Conservation (phyloP, 805 yeast genomes). For the Yamadazyma sp. region DNA sequence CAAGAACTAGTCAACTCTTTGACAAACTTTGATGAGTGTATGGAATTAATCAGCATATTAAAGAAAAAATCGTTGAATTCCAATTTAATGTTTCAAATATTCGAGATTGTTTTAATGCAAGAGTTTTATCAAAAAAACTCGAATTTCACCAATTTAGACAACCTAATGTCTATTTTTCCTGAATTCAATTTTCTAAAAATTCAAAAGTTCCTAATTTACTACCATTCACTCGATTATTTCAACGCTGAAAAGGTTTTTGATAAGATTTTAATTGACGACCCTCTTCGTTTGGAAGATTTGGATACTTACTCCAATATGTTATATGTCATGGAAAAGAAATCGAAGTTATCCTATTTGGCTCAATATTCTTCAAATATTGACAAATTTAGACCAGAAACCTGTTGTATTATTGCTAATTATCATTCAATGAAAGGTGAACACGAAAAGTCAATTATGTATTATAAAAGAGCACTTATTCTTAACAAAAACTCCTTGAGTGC, state of each 20-base stretch:
- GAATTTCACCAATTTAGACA: constrained; percentile 38
- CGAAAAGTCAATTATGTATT: constrained; percentile 90
- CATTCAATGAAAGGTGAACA: constrained; percentile 90
- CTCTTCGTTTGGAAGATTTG: constrained; percentile 83
- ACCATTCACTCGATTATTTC: constrained; percentile 80
- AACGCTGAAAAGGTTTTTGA: constrained; percentile 81
- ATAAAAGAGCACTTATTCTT: constrained; percentile 80
- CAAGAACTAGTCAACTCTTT: constrained; percentile 66
- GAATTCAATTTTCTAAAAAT: constrained; percentile 68
- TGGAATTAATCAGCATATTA: constrained; percentile 34
- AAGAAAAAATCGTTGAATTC: constrained; percentile 29
- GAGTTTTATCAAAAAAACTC: constrained; percentile 70
- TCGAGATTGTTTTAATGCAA: constrained; percentile 65
- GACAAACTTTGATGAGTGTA: constrained; percentile 59
- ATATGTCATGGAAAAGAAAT: constrained; percentile 86
- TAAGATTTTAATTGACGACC: constrained; percentile 67
- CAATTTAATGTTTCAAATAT: constrained; percentile 45
- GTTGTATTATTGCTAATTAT: constrained; percentile 91
- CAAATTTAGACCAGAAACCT: constrained; percentile 87
- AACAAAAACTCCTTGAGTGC: constrained; percentile 82
- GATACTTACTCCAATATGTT: constrained; percentile 93
- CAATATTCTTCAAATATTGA: constrained; percentile 81
- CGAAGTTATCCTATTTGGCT: constrained; percentile 82
- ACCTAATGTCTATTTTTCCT: constrained; percentile 60
- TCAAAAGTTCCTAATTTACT: constrained; percentile 78